Evolutionary conservation across 139 green algal species (phyloP), one percentile per base, ranked within the genome.

Genomic region (Chloropicon primus): DNA sequence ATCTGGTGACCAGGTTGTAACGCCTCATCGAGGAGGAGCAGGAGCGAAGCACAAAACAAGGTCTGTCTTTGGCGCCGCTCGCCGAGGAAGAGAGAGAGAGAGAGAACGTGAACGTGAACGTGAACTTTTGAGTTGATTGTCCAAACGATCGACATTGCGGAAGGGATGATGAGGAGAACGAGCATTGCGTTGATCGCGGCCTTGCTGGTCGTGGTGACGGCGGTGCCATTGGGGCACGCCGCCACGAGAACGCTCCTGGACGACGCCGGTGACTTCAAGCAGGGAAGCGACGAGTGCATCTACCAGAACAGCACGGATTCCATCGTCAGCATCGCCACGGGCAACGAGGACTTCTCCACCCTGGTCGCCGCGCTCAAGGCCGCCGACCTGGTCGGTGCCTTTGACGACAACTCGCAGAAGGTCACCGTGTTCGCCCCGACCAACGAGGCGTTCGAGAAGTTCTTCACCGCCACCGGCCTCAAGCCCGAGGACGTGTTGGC

Each of bases 361-460:
- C 76, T 83, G 2, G 25, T 82, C 1, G 76, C 27, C 5, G 79
- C 79, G 1, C 53, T 84, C 22, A 22, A 80, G n/a, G 71, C 79
- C 5, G 79, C 79, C 10, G 77, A 23, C 28, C 29, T 83, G 28
- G 79, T 21, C 2, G 76, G 82, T 25, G 77, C 79, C 10, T 24
- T 83, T 17, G 21, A 26, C 23, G 79, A 62, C 22, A 28, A 27
- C 23, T 29, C 22, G 17, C 10, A 5, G 5, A 28, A 75, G 72
- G 53, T 81, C 27, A 88, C 85, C 26, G 79, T 89, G 27, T 89
- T 89, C 24, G 85, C 85, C 0, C 85, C 85, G 22, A 87, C 85
- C 25, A 77, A 89, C 27, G 80, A 84, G 5, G 85, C 84, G 0
- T 89, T 88, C 54, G 81, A 28, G 17, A 21, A 5, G 25, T 10